A percentile compares a stretch with the other conserved stretches of the same genome.
Evolutionary conservation across 768 basidiomycete genomes (phyloP).

Genomic region (Pulveroboletus ravenelii): DNA sequence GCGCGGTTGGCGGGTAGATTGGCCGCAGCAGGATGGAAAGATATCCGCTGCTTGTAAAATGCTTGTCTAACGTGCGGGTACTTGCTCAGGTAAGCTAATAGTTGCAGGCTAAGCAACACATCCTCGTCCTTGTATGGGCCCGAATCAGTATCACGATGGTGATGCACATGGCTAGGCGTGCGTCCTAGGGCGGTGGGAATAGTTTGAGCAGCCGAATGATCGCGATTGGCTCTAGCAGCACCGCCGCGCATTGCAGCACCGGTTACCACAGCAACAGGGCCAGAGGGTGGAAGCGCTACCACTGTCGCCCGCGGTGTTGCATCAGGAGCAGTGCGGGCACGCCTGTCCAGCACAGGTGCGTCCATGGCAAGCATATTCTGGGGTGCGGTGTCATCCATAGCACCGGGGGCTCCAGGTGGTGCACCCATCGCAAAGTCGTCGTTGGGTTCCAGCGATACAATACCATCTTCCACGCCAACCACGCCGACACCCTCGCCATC

Average conservation of each 20-base stretch:
- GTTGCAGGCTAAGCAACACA: constrained; percentile 83
- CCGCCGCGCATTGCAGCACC: constrained; percentile 17
- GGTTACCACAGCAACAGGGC: constrained; percentile 4
- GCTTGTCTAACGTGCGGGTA: constrained; percentile 96
- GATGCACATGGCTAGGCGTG: constrained; percentile 33
- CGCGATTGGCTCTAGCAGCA: constrained; percentile 10
- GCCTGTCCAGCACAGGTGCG: constrained; percentile 27
- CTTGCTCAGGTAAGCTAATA: constrained; percentile 94
- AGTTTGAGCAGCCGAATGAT: constrained; percentile 11
- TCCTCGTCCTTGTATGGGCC: constrained; percentile 93
- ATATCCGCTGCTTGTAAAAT: constrained; percentile 83
- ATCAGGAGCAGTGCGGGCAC: constrained; percentile 44
- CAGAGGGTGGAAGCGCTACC: constrained; percentile 45
- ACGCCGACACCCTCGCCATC: constrained; percentile 40
- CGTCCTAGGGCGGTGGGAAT: constrained; percentile 18
- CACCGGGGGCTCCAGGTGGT: constrained; percentile 87
- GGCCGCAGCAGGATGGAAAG: constrained; percentile 75
- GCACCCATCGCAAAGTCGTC: constrained; percentile 90
- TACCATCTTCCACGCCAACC: constrained; percentile 64
- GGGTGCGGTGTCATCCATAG: constrained; percentile 41
- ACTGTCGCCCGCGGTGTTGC: constrained; percentile 62
- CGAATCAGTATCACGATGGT: constrained; percentile 37
- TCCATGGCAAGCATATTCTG: constrained; percentile 27
- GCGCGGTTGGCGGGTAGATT: constrained; percentile 33
- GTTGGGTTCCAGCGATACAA: constrained; percentile 73